Base-by-base conservation (phyloP, 352 stramenopile species). In the Phytophthora ohioensis region DNA sequence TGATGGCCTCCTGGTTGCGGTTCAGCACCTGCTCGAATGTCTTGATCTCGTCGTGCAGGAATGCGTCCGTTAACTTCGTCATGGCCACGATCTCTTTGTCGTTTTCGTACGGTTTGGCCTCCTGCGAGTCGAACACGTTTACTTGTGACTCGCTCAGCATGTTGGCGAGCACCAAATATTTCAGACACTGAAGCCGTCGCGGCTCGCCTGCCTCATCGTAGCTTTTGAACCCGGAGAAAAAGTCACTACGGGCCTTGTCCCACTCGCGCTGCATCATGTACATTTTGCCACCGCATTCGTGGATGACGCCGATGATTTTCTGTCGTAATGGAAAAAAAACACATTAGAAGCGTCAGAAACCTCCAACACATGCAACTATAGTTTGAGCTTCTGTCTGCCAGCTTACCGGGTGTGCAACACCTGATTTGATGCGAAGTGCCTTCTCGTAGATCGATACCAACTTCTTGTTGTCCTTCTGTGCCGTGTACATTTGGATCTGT, bases 181-280 rank as follows among this genome's bases (percentile, higher is more conserved):
- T 98, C 39, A 99, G 79, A 76, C 92, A 98, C 62, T 97, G 89
- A 38, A 99, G 79, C 7, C 96, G 80, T 49, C 85, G 84, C 21
- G 85, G 81, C 79, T 99, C 96, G 36, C 96, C 96, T n/a, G 96
- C 96, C 76, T 99, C 96, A 73, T 99, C 96, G 70, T 98, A 99
- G 64, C 87, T 97, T 73, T 99, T 99, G 76, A 99, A 99, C 9
- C 92, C 94, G 55, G 97, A 92, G 64, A 98, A 98, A 55, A 99
- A 99, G 30, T 97, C 93, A 54, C 94, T 97, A 0, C 87, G 90
- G 0, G 94, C 96, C 46, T 95, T 94, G 60, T 98, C 90, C 84
- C 97, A 99, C 57, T 98, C 92, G 5, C 91, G 84, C 73, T 96
- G 86, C 88, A 95, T 95, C 91, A 99, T 97, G 76, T 98, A 93